Conservation (phyloP, 192 early-diverging fungal genomes). For the Coemansia sp. region DNA sequence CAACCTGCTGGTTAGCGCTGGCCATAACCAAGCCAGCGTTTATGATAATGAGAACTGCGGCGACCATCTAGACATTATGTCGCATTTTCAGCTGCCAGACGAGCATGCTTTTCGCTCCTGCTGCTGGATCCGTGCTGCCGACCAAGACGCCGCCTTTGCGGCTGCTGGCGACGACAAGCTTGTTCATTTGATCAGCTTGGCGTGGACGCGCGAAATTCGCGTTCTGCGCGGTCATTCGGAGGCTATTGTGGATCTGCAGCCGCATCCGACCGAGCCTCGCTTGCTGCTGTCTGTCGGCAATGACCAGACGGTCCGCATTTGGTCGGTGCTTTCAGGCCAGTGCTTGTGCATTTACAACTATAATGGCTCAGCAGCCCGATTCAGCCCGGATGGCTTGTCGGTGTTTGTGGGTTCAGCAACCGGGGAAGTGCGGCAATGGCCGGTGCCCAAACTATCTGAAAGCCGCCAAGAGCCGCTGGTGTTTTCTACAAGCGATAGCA, state of each 20-base stretch:
- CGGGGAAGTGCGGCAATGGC: conserved; percentile 59
- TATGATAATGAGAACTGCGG: conserved; percentile 94
- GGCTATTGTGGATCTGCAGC: conserved; percentile 64
- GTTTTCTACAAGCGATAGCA: conserved; percentile 26
- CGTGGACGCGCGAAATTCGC: conserved; percentile 65
- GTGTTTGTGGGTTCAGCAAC: conserved; percentile 57
- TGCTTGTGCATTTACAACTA: conserved; percentile 64
- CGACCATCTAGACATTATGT: conserved; percentile 92
- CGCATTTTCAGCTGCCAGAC: conserved; percentile 67
- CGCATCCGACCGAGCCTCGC: conserved; percentile 64
- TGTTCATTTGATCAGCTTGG: conserved; percentile 73
- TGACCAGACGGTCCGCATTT: conserved; percentile 75
- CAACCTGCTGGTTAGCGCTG: conserved; percentile 73
- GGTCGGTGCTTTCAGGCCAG: conserved; percentile 64
- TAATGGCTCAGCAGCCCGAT: conserved; percentile 61
- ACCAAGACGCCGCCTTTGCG: conserved; percentile 66
- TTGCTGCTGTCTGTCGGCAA: conserved; percentile 67
- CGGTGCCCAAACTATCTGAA: conserved; percentile 42
- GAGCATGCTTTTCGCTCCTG: conserved; percentile 57
- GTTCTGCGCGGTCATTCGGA: conserved; percentile 59
- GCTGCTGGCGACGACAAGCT: conserved; percentile 61
- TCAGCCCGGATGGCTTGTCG: conserved; percentile 61
- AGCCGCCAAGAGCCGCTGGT: conserved; percentile 13
- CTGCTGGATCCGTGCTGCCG: conserved; percentile 68
- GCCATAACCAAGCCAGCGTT: conserved; percentile 70